Evolutionary conservation across 371 early-diverging fungal genomes (phyloP), one percentile per base, ranked within the genome.

Genomic region (Fennellomyces sp.): DNA sequence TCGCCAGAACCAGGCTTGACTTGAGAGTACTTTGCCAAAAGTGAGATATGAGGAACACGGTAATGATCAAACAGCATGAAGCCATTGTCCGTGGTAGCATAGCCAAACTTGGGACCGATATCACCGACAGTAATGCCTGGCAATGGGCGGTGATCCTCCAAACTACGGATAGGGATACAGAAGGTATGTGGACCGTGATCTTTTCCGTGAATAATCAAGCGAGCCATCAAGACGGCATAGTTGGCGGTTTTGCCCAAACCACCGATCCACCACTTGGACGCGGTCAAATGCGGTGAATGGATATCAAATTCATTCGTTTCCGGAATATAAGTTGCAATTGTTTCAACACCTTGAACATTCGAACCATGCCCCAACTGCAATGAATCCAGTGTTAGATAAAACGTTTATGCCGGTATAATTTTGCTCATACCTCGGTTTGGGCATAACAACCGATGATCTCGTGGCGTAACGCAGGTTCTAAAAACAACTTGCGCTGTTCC

Each of bases 211-310:
- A 93, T 85, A 29, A 92, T 83, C 51, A 97, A 70, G 59, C 89
- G 88, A 13, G 96, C 96, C 86, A 92, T 91, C 10, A 97, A 93
- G 60, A 91, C 82, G 5, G 92, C 91, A 72, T 95, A 93, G 41
- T 89, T 97, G 7, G 85, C 81, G 25, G 74, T 73, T 53, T 81
- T 82, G 36, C 84, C 88, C 13, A 85, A 69, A 36, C 92, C 91
- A 49, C 97, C 97, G 50, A 92, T 89, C 97, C 97, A 97, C 88
- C 93, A 95, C 68, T 97, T 97, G 60, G 82, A 72, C 8, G 92
- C 72, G 38, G 94, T 89, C 41, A 94, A 72, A 12, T 82, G 84
- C 15, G 95, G 94, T 30, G 91, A 89, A 71, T 95, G 89, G 57
- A 96, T 76, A 59, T 92, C 94, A 56, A 89, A 95, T 70, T 92